A percentile compares a stretch with the other conserved stretches of the same genome.
These are phyloP conservation scores for Leishmania aethiopica DNA, from an alignment of 208 protist genomes.

Conservation along the genomic window DNA sequence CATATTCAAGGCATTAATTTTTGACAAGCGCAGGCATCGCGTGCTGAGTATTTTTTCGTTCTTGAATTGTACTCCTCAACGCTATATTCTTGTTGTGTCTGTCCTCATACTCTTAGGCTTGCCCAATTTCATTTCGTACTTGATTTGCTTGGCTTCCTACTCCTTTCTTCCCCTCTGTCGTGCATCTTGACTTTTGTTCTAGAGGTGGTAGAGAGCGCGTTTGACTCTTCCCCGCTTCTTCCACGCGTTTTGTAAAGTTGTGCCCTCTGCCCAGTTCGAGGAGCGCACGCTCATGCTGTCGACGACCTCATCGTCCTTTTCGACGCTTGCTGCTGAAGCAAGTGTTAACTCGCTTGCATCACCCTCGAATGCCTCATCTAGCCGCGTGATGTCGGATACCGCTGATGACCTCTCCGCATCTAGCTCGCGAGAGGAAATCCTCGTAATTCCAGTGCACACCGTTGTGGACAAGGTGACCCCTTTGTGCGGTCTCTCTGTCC, in stretches of 20 bases:
- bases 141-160: constrained; percentile 1
- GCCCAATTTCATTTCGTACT: constrained; percentile 1
- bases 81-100: constrained; percentile 11
- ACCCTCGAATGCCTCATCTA: not conserved
- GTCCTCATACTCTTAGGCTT: constrained; percentile 7
- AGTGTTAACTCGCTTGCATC: not conserved
- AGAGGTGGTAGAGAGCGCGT: not conserved
- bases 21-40: not conserved
- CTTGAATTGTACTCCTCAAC: not conserved
- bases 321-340: not conserved
- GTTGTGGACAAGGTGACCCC: constrained; percentile 60
- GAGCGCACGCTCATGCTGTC: constrained; percentile 15
- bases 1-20: not conserved
- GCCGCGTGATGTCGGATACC: not conserved
- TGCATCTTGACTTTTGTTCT: not conserved
- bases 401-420: not conserved
- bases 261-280: not conserved
- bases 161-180: not conserved
- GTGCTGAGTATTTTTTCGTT: constrained; percentile 17
- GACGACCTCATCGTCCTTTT: constrained; percentile 13
- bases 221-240: not conserved
- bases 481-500: constrained; percentile 43
- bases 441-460: constrained; percentile 60
- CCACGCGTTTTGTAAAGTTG: not conserved
- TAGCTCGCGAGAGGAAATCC: constrained; percentile 9